A percentile compares a stretch with the other conserved stretches of the same genome.
These are phyloP conservation scores for Coniochaeta prunicola DNA, from an alignment of 2,329 filamentous ascomycete genomes.

Conservation along the genomic window DNA sequence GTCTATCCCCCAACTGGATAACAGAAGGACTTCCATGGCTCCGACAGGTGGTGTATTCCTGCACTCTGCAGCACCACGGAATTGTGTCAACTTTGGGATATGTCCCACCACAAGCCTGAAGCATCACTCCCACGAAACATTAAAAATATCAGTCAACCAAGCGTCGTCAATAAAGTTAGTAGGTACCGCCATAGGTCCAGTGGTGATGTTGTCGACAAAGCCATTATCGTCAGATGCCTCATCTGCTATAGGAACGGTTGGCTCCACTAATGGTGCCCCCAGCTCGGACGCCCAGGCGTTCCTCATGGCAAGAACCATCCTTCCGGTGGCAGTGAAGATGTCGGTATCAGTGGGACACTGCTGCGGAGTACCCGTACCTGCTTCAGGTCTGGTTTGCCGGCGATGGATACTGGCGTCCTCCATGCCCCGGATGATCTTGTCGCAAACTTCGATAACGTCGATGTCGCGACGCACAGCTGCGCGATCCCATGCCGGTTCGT, in stretches of 20 bases:
- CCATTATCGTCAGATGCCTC: not conserved
- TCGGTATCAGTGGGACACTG: slow-evolving; percentile 10
- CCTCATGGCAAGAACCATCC: slow-evolving; percentile 11
- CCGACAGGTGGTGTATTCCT: not conserved
- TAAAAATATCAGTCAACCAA: slow-evolving; percentile 5
- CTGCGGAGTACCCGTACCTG: not conserved
- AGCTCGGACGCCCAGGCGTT: slow-evolving; percentile 10
- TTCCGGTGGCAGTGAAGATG: slow-evolving; percentile 10
- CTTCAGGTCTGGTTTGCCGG: slow-evolving; percentile 2
- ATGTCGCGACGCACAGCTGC: slow-evolving; percentile 20
- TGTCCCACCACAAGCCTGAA: not conserved
- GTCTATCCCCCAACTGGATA: too few species aligned
- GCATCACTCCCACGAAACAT: slow-evolving; percentile 4
- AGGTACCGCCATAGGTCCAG: not conserved
- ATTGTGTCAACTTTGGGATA: not conserved
- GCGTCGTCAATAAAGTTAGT: not conserved
- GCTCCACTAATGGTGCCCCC: not conserved
- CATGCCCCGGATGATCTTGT: slow-evolving; percentile 20
- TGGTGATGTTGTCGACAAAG: not conserved
- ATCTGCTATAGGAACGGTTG: not conserved
- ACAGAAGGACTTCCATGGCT: not conserved
- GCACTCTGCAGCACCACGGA: not conserved
- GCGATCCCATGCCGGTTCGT: slow-evolving; percentile 32
- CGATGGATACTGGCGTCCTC: slow-evolving; percentile 7
- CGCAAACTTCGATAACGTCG: slow-evolving; percentile 25